Percentiles rank a stretch among this genome's conserved stretches.
Conservation (phyloP, 1,284 basidiomycete genomes). For the Cryptococcus hybrid region DNA sequence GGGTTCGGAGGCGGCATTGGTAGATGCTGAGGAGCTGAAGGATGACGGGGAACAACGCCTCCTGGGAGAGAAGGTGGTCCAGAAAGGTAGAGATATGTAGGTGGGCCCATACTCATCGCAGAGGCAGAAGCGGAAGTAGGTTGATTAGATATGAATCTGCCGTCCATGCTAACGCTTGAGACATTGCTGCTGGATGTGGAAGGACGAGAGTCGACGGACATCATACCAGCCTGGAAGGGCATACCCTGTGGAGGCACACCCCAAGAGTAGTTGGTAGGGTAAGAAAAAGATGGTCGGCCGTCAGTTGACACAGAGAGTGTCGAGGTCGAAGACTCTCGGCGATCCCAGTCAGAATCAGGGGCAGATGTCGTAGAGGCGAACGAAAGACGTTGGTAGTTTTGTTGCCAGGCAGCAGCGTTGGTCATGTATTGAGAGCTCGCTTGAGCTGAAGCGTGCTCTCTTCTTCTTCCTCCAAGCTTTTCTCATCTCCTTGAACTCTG, state of each 20-base stretch:
- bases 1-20: constrained; percentile 15
- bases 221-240: not conserved
- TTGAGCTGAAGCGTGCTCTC: constrained; percentile 57
- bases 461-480: constrained; percentile 94
- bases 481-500: constrained; percentile 96
- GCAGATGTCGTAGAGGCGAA: constrained; percentile 15
- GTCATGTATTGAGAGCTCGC: constrained; percentile 22
- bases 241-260: not conserved
- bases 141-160: not conserved
- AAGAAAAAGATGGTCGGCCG: not conserved
- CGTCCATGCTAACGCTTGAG: not conserved
- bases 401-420: constrained; percentile 4
- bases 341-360: constrained; percentile 30
- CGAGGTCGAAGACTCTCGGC: constrained; percentile 22
- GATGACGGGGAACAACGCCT: constrained; percentile 11
- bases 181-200: not conserved
- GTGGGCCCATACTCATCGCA: not conserved
- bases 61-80: not conserved
- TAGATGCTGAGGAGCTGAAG: constrained; percentile 28
- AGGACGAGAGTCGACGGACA: not conserved
- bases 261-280: not conserved
- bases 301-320: constrained; percentile 19
- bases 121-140: not conserved
- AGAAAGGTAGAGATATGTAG: not conserved
- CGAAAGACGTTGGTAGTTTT: constrained; percentile 15